A percentile compares a stretch with the other conserved stretches of the same genome.
phyloP scores from a whole-genome alignment of 176 grass and related monocot genomes.

The Oryza meyeriana region DNA sequence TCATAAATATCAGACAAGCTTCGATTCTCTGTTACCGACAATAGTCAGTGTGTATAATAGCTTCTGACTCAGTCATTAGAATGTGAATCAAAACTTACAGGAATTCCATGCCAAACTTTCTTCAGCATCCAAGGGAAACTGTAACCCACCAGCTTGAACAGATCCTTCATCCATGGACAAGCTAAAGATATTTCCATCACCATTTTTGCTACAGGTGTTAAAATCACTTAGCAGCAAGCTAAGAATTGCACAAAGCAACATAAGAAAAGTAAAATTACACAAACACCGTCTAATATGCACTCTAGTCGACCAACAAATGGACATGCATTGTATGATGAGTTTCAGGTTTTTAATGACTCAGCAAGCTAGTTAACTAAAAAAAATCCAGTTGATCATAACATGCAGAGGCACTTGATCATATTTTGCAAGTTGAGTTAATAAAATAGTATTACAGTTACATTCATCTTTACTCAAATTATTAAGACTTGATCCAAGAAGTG shows the following conservation, averaged over 20 bases:
- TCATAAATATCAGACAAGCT: conserved; percentile 17
- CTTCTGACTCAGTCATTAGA: neutral
- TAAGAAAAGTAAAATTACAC: neutral
- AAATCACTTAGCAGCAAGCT: neutral
- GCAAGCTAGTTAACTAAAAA: neutral
- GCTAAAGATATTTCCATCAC: conserved; percentile 40
- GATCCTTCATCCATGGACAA: conserved; percentile 54
- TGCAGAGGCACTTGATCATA: neutral
- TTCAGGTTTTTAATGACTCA: neutral
- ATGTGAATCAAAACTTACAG: conserved; percentile 41
- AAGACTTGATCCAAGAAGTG: neutral
- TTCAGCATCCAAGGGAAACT: conserved; percentile 54
- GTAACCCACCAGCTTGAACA: conserved; percentile 51
- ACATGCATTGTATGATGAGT: conserved; percentile 24
- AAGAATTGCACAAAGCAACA: neutral
- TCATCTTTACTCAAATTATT: conserved; percentile 14
- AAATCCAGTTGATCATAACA: conserved; percentile 2
- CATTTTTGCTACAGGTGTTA: conserved; percentile 46
- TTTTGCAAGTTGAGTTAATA: neutral
- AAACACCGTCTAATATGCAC: conserved; percentile 34
- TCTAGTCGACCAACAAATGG: neutral
- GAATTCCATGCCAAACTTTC: conserved; percentile 62
- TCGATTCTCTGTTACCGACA: neutral
- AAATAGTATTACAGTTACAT: neutral
- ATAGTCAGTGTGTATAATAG: neutral